These are phyloP conservation scores for Paracoccidioides brasiliensis DNA, from an alignment of 2,329 filamentous ascomycete species.

Conservation along the genomic window DNA sequence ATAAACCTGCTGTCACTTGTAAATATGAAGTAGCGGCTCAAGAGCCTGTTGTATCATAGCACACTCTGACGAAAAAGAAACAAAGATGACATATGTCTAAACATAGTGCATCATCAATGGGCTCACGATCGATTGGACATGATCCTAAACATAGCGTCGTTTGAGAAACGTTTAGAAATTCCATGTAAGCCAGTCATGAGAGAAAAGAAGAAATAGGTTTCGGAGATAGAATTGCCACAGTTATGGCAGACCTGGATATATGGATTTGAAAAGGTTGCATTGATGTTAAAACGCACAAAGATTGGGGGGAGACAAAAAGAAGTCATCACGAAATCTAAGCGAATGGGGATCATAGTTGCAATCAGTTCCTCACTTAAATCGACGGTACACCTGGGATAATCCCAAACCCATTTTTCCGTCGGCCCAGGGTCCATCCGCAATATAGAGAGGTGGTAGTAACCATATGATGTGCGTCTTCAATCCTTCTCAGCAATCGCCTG, in stretches of 20 bases:
- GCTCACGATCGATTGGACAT: neutral
- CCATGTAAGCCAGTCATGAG: neutral
- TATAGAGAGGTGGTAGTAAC: neutral
- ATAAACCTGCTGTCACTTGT: neutral
- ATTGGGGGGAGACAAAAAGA: neutral
- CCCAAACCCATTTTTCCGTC: neutral
- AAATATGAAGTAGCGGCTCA: neutral
- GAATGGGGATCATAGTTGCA: neutral
- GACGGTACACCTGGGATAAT: neutral
- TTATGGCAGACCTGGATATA: neutral
- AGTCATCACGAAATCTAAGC: slow-evolving; percentile 1
- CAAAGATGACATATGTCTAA: neutral
- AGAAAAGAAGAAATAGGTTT: neutral
- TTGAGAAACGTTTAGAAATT: neutral
- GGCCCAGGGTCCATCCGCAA: neutral
- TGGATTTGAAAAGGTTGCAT: neutral
- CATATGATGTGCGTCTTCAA: slow-evolving; percentile 36
- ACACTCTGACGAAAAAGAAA: neutral
- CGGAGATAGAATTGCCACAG: neutral
- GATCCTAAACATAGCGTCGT: neutral
- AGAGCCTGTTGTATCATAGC: neutral
- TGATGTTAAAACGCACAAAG: neutral
- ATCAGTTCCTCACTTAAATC: neutral
- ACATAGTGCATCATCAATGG: neutral
- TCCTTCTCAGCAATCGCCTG: slow-evolving; percentile 99